A percentile compares a stretch with the other conserved stretches of the same genome.
Conservation (phyloP, 2,329 filamentous ascomycete genomes). For the Hypoxylon sp. region DNA sequence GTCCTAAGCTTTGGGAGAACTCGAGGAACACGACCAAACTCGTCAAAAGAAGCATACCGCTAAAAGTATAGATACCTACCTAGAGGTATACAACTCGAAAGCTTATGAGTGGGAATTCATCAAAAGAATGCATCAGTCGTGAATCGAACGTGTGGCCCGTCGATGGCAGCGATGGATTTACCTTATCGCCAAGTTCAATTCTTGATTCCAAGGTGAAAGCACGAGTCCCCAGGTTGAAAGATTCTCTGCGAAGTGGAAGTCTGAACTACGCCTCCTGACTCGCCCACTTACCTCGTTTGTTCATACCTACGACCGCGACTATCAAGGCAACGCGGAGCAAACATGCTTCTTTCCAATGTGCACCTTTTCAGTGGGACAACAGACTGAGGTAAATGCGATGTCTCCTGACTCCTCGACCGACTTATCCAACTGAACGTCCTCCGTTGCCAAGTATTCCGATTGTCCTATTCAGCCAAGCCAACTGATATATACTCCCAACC, state of each 20-base stretch:
- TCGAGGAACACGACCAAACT: too few relatives aligned
- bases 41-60: too few relatives aligned
- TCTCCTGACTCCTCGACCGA: neutral
- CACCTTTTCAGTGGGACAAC: too few relatives aligned
- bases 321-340: neutral
- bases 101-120: too few relatives aligned
- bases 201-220: neutral
- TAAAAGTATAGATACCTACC: too few relatives aligned
- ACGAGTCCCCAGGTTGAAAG: neutral
- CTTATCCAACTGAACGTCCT: neutral
- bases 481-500: neutral
- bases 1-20: too few relatives aligned
- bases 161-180: too few relatives aligned
- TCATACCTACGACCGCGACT: neutral
- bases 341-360: neutral
- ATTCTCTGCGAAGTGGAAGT: neutral
- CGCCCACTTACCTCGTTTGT: neutral
- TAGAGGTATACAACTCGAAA: too few relatives aligned
- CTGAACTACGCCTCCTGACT: neutral
- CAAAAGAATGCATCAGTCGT: too few relatives aligned
- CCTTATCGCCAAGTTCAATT: too few relatives aligned
- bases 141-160: too few relatives aligned
- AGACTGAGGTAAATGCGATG: neutral
- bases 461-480: conserved; percentile 1
- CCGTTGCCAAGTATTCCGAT: neutral